Evolutionary conservation across 176 grass and related monocot genomes (phyloP).

Genomic region (Eleusine coracana): DNA sequence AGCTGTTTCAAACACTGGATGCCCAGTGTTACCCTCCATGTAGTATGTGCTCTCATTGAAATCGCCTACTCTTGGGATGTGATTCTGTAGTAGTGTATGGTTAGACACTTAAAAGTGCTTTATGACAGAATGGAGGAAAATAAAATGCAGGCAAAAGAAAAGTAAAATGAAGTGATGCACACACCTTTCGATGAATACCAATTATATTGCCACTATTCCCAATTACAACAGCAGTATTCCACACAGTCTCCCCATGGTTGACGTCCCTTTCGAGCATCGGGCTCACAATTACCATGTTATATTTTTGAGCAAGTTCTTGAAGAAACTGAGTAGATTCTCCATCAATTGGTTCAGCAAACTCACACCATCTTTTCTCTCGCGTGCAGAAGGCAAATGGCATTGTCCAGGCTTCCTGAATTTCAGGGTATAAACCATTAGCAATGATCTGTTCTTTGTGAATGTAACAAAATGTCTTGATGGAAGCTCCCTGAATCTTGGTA

Average conservation of each 20-base stretch:
- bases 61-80: slow-evolving; percentile 99
- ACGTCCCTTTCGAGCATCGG: slow-evolving; percentile 95
- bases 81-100: slow-evolving; percentile 64
- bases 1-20: slow-evolving; percentile 96
- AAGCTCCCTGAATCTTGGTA: not conserved
- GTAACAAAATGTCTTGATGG: slow-evolving; percentile 2
- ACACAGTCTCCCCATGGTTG: slow-evolving; percentile 89
- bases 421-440: slow-evolving; percentile 29
- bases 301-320: slow-evolving; percentile 80
- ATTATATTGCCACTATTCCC: slow-evolving; percentile 97
- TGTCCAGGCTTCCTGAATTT: slow-evolving; percentile 94
- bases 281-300: slow-evolving; percentile 97
- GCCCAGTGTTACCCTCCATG: slow-evolving; percentile 98
- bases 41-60: slow-evolving; percentile 99
- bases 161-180: not conserved
- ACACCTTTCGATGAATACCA: slow-evolving; percentile 91
- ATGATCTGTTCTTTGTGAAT: slow-evolving; percentile 27
- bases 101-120: slow-evolving; percentile 33
- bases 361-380: slow-evolving; percentile 95
- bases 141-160: slow-evolving; percentile 26
- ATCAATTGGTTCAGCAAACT: slow-evolving; percentile 91
- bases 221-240: slow-evolving; percentile 94
- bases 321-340: slow-evolving; percentile 91
- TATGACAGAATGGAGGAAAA: slow-evolving; percentile 25
- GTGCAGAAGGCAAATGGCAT: slow-evolving; percentile 99